Conservation (phyloP, 257 asterid genomes). For the Hygrophila difformis region DNA sequence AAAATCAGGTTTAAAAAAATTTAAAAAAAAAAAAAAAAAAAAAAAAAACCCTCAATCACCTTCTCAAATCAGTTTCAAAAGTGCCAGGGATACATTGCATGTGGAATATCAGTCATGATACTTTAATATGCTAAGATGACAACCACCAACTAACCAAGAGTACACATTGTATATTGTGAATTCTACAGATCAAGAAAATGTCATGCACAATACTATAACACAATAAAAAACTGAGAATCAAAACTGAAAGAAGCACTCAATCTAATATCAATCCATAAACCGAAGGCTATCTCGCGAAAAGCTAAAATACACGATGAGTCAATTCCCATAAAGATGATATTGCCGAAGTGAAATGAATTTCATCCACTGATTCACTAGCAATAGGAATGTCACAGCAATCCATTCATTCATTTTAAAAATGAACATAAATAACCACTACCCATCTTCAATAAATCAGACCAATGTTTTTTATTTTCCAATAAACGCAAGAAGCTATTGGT, state of each 20-base stretch:
- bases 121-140: background rate
- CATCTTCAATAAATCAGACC: conserved; percentile 5
- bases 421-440: background rate
- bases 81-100: background rate
- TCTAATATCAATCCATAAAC: background rate
- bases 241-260: no score
- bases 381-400: background rate
- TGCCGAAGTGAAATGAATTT: background rate
- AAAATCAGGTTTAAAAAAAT: background rate
- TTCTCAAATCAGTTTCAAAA: conserved; percentile 8
- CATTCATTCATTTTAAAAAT: background rate
- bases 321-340: no score
- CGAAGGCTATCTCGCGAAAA: background rate
- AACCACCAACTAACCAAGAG: background rate
- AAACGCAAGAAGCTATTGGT: background rate
- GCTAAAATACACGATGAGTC: background rate
- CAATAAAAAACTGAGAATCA: background rate
- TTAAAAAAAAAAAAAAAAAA: no score
- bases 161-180: background rate
- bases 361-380: conserved; percentile 1
- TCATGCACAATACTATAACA: conserved; percentile 6
- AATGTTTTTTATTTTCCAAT: background rate
- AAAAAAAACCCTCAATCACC: conserved; percentile 7
- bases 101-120: background rate
- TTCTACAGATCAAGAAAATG: conserved; percentile 1